A percentile compares a stretch with the other conserved stretches of the same genome.
These are phyloP conservation scores for Rhamnella rubrinervis DNA, from an alignment of 331 rosid genomes.

Conservation along the genomic window DNA sequence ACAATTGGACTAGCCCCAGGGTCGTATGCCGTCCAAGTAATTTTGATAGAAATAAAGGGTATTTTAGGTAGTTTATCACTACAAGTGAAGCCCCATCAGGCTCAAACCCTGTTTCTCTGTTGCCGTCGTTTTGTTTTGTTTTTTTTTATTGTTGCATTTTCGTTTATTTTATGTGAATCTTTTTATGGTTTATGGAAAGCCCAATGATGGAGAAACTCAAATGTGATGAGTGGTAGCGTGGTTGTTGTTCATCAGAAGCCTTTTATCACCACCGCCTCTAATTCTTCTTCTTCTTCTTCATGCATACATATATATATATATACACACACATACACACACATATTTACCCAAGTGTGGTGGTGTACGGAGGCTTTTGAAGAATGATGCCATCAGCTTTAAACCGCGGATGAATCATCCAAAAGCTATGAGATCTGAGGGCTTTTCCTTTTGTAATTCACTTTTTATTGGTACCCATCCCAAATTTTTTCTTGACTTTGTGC, in stretches of 20 bases:
- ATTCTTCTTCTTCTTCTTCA: not conserved
- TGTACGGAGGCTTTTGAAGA: conserved; percentile 25
- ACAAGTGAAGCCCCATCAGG: too few relatives aligned
- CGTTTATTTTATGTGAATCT: not conserved
- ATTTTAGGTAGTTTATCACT: too few relatives aligned
- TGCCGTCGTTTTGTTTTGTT: not conserved
- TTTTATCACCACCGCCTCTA: conserved; percentile 9
- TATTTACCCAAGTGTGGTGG: not conserved
- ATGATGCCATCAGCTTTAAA: conserved; percentile 16
- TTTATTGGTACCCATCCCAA: too few relatives aligned
- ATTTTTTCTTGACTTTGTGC: too few relatives aligned
- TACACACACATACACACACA: conserved; percentile 1
- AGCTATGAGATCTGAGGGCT: conserved; percentile 53
- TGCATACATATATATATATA: not conserved
- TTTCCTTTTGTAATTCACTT: not conserved
- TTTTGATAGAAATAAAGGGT: too few relatives aligned
- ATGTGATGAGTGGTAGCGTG: conserved; percentile 21
- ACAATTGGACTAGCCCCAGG: too few relatives aligned
- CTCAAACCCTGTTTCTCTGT: too few relatives aligned
- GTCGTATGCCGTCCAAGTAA: too few relatives aligned
- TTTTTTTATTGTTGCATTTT: not conserved
- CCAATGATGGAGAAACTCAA: conserved; percentile 34
- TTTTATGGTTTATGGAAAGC: not conserved
- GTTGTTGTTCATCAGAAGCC: not conserved
- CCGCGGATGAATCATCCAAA: conserved; percentile 27